phyloP scores from a whole-genome alignment of 2,329 filamentous ascomycete species.

The Fusarium multiceps region DNA sequence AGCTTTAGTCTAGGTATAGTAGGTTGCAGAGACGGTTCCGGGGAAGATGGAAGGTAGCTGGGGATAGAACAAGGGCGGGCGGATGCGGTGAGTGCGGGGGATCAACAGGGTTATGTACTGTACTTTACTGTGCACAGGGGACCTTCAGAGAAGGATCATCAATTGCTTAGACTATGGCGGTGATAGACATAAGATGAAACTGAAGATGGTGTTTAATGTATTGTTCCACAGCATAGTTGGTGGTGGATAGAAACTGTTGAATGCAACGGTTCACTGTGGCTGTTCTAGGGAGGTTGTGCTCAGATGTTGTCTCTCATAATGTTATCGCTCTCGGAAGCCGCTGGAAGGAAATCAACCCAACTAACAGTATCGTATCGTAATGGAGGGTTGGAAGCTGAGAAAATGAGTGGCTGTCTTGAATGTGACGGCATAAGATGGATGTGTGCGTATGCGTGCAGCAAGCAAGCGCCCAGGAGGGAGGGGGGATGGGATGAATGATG shows the following conservation, averaged over 20 bases:
- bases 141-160: not conserved
- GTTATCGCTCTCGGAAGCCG: slow-evolving; percentile 29
- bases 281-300: slow-evolving; percentile 15
- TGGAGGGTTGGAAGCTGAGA: slow-evolving; percentile 20
- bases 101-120: slow-evolving; percentile 19
- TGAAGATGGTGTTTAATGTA: not conserved
- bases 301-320: slow-evolving; percentile 29
- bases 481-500: slow-evolving; percentile 17
- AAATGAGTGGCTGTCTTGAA: slow-evolving; percentile 27
- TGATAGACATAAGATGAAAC: slow-evolving; percentile 23
- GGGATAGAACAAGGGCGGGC: slow-evolving; percentile 26
- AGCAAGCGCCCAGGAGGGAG: not conserved
- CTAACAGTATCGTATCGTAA: slow-evolving; percentile 11
- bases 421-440: slow-evolving; percentile 27
- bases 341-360: slow-evolving; percentile 4
- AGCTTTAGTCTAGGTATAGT: not conserved
- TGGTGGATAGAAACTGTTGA: slow-evolving; percentile 16
- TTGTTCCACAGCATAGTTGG: slow-evolving; percentile 15
- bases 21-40: slow-evolving; percentile 24
- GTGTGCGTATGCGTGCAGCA: slow-evolving; percentile 10
- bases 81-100: slow-evolving; percentile 46
- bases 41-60: slow-evolving; percentile 22
- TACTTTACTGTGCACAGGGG: not conserved
- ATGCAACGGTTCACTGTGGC: slow-evolving; percentile 33
- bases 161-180: slow-evolving; percentile 2